Base-by-base conservation (phyloP, 2,329 filamentous ascomycete species). In the Ophiostoma perfectum region DNA sequence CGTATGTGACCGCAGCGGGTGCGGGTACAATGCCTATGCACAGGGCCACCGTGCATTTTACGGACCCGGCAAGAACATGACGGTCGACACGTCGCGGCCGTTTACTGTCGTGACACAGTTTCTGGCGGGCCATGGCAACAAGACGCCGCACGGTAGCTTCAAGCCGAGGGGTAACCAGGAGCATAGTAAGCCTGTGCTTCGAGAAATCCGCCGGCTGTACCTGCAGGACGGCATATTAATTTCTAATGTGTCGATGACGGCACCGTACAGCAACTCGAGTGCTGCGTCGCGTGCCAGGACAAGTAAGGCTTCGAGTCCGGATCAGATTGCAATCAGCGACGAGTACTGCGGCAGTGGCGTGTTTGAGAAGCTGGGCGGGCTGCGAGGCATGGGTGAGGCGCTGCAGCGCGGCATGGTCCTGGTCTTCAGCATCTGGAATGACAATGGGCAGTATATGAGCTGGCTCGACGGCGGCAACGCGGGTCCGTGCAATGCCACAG, bases 71-170 rank as follows among this genome's bases (percentile, higher is more conserved):
- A 55, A 55, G 18, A 55, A 55, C 71, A 80, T 79, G 75, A 86
- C 79, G 12, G 79, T 90, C 70, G 82, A 88, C 75, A 87, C 85
- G 63, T 81, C 74, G 66, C 80, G 80, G 72, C 81, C 82, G 69
- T 80, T 89, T 74, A 89, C 78, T 11, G 85, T 90, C 11, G 83
- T 89, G 58, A 89, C 86, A 9, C 86, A 88, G 73, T 89, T 89
- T 76, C 78, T 81, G 66, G 77, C 27, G 36, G 44, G 44, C 44
- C 58, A 41, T 62, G 16, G 16, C 11, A 41, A 55, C 5, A 55
- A 55, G 1, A 27, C 18, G 7, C 2, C 8, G n/a, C 4, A 7
- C 8, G 8, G 2, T 9, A 6, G 3, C 42, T 11, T 45, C 49
- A 18, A 18, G n/a, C 7, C 49, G 8, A 27, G 14, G 14, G 16